A percentile compares a stretch with the other conserved stretches of the same genome.
Evolutionary conservation across 225 moss, liverwort and hornwort genomes (phyloP).

Genomic region (Anthoceros angustus): DNA sequence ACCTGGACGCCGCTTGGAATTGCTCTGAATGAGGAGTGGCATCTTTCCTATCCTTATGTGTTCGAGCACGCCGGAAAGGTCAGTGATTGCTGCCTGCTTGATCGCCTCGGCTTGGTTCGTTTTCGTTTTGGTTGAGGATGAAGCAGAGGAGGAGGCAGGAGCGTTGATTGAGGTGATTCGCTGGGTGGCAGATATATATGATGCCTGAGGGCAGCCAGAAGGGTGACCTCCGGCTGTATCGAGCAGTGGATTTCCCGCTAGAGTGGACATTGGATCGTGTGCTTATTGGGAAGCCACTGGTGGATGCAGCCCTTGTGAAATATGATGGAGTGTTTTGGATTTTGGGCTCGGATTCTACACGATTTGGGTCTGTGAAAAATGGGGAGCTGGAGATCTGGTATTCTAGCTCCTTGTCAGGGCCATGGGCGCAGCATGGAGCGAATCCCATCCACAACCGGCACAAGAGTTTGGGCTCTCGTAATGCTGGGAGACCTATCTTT

Average conservation of each 20-base stretch:
- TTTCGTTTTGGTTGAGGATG: background rate
- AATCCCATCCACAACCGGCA: constrained; percentile 56
- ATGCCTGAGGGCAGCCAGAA: constrained; percentile 78
- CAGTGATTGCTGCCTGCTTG: background rate
- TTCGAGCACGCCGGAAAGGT: constrained; percentile 76
- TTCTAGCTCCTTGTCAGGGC: constrained; percentile 43
- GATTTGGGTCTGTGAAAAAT: constrained; percentile 54
- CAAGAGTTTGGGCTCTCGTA: constrained; percentile 56
- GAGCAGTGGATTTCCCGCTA: constrained; percentile 45
- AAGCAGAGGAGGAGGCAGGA: background rate
- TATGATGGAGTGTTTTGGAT: constrained; percentile 47
- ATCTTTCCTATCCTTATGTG: constrained; percentile 70
- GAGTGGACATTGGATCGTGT: constrained; percentile 53
- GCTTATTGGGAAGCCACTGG: constrained; percentile 59
- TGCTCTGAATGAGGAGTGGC: constrained; percentile 83
- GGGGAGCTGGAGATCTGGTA: constrained; percentile 89
- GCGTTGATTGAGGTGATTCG: background rate
- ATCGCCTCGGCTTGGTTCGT: background rate
- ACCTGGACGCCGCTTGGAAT: constrained; percentile 63
- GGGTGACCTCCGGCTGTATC: constrained; percentile 62
- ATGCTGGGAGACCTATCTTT: constrained; percentile 53
- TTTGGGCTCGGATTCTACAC: constrained; percentile 48
- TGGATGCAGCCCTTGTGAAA: constrained; percentile 70
- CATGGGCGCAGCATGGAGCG: constrained; percentile 56
- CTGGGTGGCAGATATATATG: constrained; percentile 58